Base-by-base conservation (phyloP, 2,329 filamentous ascomycete species). In the Penicillium sp. region DNA sequence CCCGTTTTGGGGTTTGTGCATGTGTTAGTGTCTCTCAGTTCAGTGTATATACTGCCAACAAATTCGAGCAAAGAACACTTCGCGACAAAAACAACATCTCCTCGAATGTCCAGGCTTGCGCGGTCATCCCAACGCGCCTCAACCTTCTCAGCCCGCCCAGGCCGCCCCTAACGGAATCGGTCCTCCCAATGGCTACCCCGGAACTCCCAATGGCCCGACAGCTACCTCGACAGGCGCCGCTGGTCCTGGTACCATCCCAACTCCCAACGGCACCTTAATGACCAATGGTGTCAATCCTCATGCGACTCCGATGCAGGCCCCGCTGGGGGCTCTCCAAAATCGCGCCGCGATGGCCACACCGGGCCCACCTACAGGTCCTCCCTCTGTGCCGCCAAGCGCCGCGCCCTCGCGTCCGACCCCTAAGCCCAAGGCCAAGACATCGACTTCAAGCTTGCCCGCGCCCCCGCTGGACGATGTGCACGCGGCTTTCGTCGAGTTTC, bases 21-120 rank as follows among this genome's bases (percentile, higher is more conserved):
- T 50, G 47, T 63, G 41, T 46, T 63, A 80, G 74, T 80, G 78
- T 67, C 76, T 79, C 57, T 79, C 77, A 41, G 78, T 79, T 19
- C 78, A 79, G 70, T 80, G 78, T 67, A 79, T 79, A 68, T 79
- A 80, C 63, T 80, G 78, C 58, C 77, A 79, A 63, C 77, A 79
- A 66, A 79, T 79, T 54, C 75, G 78, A 57, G 78, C 78, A 65
- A 80, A 80, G 71, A 80, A 80, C 61, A 80, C 78, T 52, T 78
- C 76, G 56, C 76, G 78, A 57, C 78, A 79, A 69, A 79, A 79
- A 65, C 75, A 79, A 62, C 78, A 80, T 63, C 68, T 79, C 16
- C 76, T 78, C 53, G 77, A 79, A 62, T 80, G 78, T 61, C 77
- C 76, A 46, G 76, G 76, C 54, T 68, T 78, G 34, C 75, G 76